Evolutionary conservation across 2,329 filamentous ascomycete genomes (phyloP).

Genomic region (Aspergillus udagawae): DNA sequence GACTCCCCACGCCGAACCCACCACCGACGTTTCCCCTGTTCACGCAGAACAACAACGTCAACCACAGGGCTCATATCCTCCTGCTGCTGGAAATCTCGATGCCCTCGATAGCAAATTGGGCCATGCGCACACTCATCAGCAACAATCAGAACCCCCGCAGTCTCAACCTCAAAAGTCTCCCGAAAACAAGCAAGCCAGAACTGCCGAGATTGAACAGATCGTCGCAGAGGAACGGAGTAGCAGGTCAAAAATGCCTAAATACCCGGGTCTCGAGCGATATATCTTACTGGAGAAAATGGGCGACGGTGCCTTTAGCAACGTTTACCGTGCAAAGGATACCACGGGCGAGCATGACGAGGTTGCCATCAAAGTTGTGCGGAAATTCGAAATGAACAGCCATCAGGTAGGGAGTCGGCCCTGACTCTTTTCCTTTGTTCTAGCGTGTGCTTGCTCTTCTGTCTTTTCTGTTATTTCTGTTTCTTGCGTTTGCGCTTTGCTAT

Average conservation of each 20-base stretch:
- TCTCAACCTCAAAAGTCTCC: constrained; percentile 32
- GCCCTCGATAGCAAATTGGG: constrained; percentile 57
- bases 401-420: constrained; percentile 71
- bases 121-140: constrained; percentile 63
- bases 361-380: constrained; percentile 97
- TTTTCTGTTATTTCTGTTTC: constrained; percentile 26
- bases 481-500: constrained; percentile 19
- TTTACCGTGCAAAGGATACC: constrained; percentile 81
- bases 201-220: constrained; percentile 73
- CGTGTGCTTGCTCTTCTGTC: not conserved
- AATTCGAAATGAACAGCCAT: constrained; percentile 97
- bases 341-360: constrained; percentile 71
- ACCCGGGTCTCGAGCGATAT: constrained; percentile 83
- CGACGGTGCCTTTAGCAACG: constrained; percentile 97
- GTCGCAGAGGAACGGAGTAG: constrained; percentile 88
- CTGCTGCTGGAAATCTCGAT: constrained; percentile 58
- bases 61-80: constrained; percentile 44
- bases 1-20: constrained; percentile 58
- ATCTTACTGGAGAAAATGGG: constrained; percentile 94
- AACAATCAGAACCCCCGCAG: constrained; percentile 36
- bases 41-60: constrained; percentile 61
- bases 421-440: constrained; percentile 20
- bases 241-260: constrained; percentile 78
- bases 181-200: constrained; percentile 49
- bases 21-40: constrained; percentile 59